phyloP scores from a whole-genome alignment of 768 basidiomycete genomes.

The Russula ochroleuca region DNA sequence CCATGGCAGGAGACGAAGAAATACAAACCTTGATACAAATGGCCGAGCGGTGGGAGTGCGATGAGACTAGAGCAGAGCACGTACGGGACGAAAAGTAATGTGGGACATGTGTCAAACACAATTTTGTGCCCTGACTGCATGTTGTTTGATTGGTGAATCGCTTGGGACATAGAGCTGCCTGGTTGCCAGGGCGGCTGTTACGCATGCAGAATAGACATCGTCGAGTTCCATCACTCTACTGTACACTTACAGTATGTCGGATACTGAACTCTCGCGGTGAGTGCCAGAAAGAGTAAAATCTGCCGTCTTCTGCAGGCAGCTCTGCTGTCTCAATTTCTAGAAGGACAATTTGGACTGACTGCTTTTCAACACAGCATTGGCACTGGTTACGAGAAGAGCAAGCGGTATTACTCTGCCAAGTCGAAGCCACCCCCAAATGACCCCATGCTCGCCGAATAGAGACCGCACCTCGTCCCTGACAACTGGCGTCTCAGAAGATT shows the following conservation, averaged over 20 bases:
- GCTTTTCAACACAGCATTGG: background rate
- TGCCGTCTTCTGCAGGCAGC: too few species aligned
- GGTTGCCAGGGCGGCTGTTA: too few species aligned
- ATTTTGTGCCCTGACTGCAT: too few species aligned
- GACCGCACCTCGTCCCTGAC: background rate
- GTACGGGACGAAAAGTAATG: conserved; percentile 62
- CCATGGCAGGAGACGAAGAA: conserved; percentile 67
- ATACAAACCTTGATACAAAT: conserved; percentile 44
- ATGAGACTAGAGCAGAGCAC: conserved; percentile 68
- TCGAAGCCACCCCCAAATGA: background rate
- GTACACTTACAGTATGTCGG: too few species aligned
- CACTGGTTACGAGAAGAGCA: background rate
- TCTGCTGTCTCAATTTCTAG: too few species aligned
- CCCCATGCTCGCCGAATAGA: background rate
- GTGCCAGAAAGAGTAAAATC: too few species aligned
- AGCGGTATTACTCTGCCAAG: background rate
- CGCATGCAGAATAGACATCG: too few species aligned
- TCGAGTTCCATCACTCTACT: too few species aligned
- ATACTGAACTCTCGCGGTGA: too few species aligned
- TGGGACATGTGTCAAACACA: conserved; percentile 52
- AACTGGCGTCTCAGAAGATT: background rate
- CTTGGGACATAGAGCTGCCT: too few species aligned
- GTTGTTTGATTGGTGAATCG: too few species aligned
- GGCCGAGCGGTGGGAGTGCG: conserved; percentile 51
- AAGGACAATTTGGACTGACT: too few species aligned